These are phyloP conservation scores for Cornus kousa DNA, from an alignment of 148 eudicot species.

Conservation along the genomic window DNA sequence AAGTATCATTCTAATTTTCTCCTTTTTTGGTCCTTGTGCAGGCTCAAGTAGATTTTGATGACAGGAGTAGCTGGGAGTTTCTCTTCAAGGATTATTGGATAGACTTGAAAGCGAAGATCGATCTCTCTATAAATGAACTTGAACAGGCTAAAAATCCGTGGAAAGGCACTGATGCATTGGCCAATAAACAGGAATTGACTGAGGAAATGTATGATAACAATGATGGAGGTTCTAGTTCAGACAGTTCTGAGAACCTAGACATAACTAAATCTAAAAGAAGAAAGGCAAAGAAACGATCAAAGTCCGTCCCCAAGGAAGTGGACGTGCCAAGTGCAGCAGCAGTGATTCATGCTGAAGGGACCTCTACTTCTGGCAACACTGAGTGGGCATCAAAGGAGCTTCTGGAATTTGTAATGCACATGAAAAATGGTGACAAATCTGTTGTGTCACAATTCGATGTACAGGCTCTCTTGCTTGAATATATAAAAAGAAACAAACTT, in stretches of 20 bases:
- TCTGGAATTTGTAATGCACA: conserved; percentile 86
- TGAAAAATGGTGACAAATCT: conserved; percentile 82
- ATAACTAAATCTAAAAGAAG: conserved; percentile 45
- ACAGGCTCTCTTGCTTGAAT: conserved; percentile 81
- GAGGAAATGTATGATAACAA: conserved; percentile 37
- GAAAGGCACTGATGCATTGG: conserved; percentile 40
- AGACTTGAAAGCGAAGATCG: conserved; percentile 58
- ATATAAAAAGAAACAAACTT: conserved; percentile 86
- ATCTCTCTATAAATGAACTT: conserved; percentile 62
- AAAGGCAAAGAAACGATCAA: conserved; percentile 49
- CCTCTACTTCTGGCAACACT: conserved; percentile 21
- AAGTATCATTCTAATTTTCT: neutral
- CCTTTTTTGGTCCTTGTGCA: conserved; percentile 22
- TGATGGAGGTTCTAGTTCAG: conserved; percentile 60
- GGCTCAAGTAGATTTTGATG: conserved; percentile 68
- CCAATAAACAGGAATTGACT: conserved; percentile 44
- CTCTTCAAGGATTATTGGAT: conserved; percentile 93
- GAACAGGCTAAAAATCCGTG: conserved; percentile 67
- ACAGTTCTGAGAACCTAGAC: conserved; percentile 48
- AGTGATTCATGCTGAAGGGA: conserved; percentile 19
- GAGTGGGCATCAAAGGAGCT: conserved; percentile 93
- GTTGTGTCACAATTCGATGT: conserved; percentile 82
- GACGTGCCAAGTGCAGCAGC: conserved; percentile 17
- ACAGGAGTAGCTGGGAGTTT: conserved; percentile 82
- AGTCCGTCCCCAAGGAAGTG: conserved; percentile 42